Conservation (phyloP, 768 basidiomycete species). For the Melanogaster broomeanus region DNA sequence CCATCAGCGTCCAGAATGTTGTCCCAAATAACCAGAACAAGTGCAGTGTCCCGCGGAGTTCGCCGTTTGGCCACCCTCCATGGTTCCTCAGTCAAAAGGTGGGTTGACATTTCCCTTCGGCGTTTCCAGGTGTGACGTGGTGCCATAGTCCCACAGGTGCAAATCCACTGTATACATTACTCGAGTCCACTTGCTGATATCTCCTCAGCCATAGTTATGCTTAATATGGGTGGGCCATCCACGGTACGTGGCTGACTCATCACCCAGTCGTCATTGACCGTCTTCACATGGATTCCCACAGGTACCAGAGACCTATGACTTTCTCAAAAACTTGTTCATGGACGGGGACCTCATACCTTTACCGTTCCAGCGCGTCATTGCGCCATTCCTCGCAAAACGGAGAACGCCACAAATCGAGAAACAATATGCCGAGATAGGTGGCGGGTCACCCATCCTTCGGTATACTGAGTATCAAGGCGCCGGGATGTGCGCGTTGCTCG, state of each 20-base stretch:
- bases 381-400: constrained; percentile 85
- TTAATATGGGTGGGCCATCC: constrained; percentile 99
- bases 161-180: constrained; percentile 4
- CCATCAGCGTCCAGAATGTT: constrained; percentile 28
- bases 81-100: constrained; percentile 46
- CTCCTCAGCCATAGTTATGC: constrained; percentile 81
- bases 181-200: constrained; percentile 14
- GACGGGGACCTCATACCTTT: constrained; percentile 94
- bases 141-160: constrained; percentile 63
- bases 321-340: constrained; percentile 88
- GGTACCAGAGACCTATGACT: constrained; percentile 92
- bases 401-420: constrained; percentile 92
- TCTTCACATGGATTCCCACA: constrained; percentile 30
- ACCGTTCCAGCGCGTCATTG: constrained; percentile 86
- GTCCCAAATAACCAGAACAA: constrained; percentile 17
- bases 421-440: constrained; percentile 94
- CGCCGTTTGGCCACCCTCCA: constrained; percentile 48
- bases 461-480: constrained; percentile 90
- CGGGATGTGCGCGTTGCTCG: constrained; percentile 86
- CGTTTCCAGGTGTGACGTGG: constrained; percentile 8
- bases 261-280: not conserved
- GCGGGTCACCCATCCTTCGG: constrained; percentile 91
- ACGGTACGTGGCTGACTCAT: constrained; percentile 58
- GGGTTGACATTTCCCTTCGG: not conserved
- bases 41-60: constrained; percentile 24